A percentile compares a stretch with the other conserved stretches of the same genome.
phyloP scores from a whole-genome alignment of 1,284 basidiomycete genomes.

The Sutorius eximius region DNA sequence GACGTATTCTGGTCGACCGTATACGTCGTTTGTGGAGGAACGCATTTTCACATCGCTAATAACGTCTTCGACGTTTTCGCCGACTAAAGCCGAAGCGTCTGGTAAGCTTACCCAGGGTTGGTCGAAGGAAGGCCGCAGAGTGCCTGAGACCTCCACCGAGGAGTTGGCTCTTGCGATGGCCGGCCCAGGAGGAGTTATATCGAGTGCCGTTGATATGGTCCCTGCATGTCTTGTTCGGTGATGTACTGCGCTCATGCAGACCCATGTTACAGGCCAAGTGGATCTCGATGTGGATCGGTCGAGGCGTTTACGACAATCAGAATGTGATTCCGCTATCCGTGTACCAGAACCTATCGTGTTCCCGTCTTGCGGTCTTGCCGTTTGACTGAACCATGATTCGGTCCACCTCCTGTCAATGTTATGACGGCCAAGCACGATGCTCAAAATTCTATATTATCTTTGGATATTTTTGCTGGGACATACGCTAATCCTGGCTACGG shows the following conservation, averaged over 20 bases:
- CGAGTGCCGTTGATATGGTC: conserved; percentile 37
- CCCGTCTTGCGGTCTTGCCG: neutral
- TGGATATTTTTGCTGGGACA: conserved; percentile 33
- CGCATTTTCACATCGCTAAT: conserved; percentile 36
- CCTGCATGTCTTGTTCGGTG: neutral
- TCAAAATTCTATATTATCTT: neutral
- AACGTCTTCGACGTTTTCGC: conserved; percentile 38
- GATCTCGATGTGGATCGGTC: conserved; percentile 33
- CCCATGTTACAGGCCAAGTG: conserved; percentile 32
- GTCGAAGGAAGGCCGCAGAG: conserved; percentile 25
- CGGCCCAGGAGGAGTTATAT: conserved; percentile 39
- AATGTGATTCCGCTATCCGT: conserved; percentile 31
- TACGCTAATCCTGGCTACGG: conserved; percentile 39
- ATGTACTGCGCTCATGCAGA: neutral
- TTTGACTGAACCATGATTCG: conserved; percentile 5
- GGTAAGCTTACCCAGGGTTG: conserved; percentile 39
- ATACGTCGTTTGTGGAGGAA: conserved; percentile 34
- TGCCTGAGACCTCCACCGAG: conserved; percentile 32
- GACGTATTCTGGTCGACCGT: conserved; percentile 35
- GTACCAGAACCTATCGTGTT: conserved; percentile 29
- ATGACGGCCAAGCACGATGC: neutral
- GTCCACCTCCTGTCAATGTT: neutral
- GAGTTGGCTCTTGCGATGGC: conserved; percentile 24
- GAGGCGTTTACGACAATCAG: conserved; percentile 27
- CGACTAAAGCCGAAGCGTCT: conserved; percentile 31